Conservation (phyloP, 140 eudicot species). For the Stevia rebaudiana region DNA sequence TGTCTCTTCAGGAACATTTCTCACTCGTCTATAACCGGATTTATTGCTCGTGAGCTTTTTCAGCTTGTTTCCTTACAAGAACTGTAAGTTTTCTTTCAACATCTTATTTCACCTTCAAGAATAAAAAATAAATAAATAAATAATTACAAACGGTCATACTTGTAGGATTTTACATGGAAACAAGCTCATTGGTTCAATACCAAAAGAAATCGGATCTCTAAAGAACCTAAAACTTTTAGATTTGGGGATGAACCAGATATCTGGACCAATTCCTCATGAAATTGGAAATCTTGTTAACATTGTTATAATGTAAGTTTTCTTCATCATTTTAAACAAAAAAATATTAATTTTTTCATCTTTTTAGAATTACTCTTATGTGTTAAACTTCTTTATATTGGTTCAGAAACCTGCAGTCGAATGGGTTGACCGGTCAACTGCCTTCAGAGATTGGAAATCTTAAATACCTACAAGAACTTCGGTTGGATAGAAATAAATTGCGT, state of each 20-base stretch:
- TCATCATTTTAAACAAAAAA: background rate
- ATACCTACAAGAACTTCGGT: conserved; percentile 71
- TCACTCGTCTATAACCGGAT: conserved; percentile 68
- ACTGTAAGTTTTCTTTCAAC: conserved; percentile 45
- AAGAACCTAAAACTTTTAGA: conserved; percentile 62
- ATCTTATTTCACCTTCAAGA: conserved; percentile 6
- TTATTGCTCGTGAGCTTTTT: conserved; percentile 66
- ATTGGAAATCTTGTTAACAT: conserved; percentile 62
- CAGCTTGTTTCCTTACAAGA: conserved; percentile 59
- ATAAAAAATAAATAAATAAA: background rate
- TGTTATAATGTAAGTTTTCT: conserved; percentile 51
- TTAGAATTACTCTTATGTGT: conserved; percentile 11
- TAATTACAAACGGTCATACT: background rate
- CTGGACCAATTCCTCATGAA: conserved; percentile 89
- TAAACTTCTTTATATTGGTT: conserved; percentile 13
- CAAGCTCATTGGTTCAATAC: conserved; percentile 72
- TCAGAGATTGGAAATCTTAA: conserved; percentile 68
- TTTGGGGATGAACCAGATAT: conserved; percentile 76
- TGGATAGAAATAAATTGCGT: conserved; percentile 75
- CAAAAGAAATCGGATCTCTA: conserved; percentile 78
- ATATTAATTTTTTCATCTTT: background rate
- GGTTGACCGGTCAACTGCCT: conserved; percentile 78
- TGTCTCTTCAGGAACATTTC: conserved; percentile 65
- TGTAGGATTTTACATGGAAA: conserved; percentile 76
- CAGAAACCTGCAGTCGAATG: conserved; percentile 91